Conservation (phyloP, 805 yeast species). For the Saccharomycodes ludwigii region DNA sequence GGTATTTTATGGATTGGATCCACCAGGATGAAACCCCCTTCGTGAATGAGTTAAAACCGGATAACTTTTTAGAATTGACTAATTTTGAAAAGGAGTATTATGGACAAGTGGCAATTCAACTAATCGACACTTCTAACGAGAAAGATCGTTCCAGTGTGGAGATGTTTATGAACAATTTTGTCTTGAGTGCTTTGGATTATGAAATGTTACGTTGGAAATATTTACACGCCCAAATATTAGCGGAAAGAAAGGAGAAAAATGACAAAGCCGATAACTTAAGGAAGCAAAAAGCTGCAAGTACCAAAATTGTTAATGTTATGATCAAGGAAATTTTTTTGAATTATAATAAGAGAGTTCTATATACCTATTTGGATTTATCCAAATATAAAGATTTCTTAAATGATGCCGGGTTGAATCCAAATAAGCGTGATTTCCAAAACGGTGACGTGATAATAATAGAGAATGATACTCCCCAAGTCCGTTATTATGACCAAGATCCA, state of each 20-base stretch:
- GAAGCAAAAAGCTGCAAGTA: slow-evolving; percentile 29
- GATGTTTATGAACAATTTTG: slow-evolving; percentile 13
- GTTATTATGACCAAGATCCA: slow-evolving; percentile 23
- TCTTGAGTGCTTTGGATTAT: slow-evolving; percentile 35
- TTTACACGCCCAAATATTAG: slow-evolving; percentile 26
- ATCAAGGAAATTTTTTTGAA: slow-evolving; percentile 36
- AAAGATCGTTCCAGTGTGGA: slow-evolving; percentile 13
- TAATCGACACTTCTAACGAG: slow-evolving; percentile 14
- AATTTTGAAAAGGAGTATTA: slow-evolving; percentile 10
- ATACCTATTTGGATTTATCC: slow-evolving; percentile 40
- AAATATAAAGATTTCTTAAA: slow-evolving; percentile 22
- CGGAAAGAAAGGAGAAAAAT: slow-evolving; percentile 30
- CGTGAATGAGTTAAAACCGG: slow-evolving; percentile 38
- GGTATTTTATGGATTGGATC: slow-evolving; percentile 38
- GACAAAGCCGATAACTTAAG: slow-evolving; percentile 32
- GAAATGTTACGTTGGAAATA: slow-evolving; percentile 30
- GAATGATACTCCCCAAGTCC: slow-evolving; percentile 22
- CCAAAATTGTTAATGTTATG: slow-evolving; percentile 34
- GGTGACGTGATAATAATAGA: slow-evolving; percentile 51
- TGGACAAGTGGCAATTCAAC: slow-evolving; percentile 13
- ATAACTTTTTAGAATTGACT: slow-evolving; percentile 11
- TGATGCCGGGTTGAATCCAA: too few species aligned
- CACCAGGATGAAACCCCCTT: slow-evolving; percentile 37
- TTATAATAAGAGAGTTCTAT: slow-evolving; percentile 29
- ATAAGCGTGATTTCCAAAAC: too few species aligned